A percentile compares a stretch with the other conserved stretches of the same genome.
phyloP scores from a whole-genome alignment of 148 eudicot genomes.

The Persicaria maculosa region DNA sequence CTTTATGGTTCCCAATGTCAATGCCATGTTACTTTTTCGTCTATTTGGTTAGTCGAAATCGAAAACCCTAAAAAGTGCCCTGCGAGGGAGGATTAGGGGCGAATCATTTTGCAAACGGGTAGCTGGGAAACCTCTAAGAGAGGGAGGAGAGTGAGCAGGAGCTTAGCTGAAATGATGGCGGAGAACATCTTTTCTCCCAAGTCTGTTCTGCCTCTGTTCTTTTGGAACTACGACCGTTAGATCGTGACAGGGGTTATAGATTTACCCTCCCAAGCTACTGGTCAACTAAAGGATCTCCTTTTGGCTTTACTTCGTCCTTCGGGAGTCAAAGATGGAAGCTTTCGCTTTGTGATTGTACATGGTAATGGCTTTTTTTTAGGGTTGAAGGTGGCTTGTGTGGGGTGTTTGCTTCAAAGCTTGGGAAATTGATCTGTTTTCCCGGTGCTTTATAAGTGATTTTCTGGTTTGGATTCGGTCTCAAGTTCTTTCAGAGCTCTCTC shows the following conservation, averaged over 20 bases:
- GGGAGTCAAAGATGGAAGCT: neutral
- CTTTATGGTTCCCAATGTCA: neutral
- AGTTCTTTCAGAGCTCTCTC: slow-evolving; percentile 11
- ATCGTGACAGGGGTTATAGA: slow-evolving; percentile 3
- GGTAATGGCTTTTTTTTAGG: neutral
- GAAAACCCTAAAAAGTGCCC: neutral
- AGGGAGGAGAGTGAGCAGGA: neutral
- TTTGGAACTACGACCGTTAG: slow-evolving; percentile 11
- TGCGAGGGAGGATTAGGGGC: neutral
- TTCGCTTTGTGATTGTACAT: neutral
- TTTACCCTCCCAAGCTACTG: slow-evolving; percentile 1
- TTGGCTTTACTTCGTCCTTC: neutral
- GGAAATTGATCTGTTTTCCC: slow-evolving; percentile 5
- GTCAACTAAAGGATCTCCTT: neutral
- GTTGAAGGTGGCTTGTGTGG: slow-evolving; percentile 8
- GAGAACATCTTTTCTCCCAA: neutral
- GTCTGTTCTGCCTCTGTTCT: neutral
- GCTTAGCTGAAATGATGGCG: neutral
- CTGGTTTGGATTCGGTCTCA: neutral
- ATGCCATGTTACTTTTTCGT: neutral
- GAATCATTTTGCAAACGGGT: neutral
- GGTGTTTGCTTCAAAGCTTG: neutral
- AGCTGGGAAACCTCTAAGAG: neutral
- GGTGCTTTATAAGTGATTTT: neutral
- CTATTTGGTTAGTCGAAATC: neutral